A percentile compares a stretch with the other conserved stretches of the same genome.
These are phyloP conservation scores for Neurospora discreta DNA, from an alignment of 495 filamentous ascomycete genomes.

Conservation along the genomic window DNA sequence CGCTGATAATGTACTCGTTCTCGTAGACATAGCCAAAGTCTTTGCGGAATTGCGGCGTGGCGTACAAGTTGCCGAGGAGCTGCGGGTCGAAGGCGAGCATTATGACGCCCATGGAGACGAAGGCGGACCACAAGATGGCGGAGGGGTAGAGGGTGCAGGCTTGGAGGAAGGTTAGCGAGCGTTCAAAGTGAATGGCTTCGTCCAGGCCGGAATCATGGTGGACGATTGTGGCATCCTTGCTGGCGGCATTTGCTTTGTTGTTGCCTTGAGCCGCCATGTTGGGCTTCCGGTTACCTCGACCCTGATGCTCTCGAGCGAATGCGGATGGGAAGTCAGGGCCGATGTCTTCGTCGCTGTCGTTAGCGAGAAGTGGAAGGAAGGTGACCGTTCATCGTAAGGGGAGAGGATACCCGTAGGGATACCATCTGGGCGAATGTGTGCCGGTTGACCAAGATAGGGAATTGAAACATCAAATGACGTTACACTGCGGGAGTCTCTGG, in stretches of 20 bases:
- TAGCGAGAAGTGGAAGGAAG: not conserved
- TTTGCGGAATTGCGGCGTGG: conserved; percentile 32
- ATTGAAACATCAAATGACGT: not conserved
- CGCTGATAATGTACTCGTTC: conserved; percentile 21
- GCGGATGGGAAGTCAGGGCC: not conserved
- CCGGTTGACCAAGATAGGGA: not conserved
- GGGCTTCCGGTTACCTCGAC: not conserved
- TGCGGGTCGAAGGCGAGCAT: conserved; percentile 36
- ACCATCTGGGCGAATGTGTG: not conserved
- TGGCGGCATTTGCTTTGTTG: conserved; percentile 9
- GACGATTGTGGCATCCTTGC: not conserved
- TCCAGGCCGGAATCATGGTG: conserved; percentile 12
- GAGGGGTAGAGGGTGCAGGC: conserved; percentile 29
- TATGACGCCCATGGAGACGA: conserved; percentile 34
- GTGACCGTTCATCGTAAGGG: not conserved
- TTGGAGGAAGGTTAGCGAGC: conserved; percentile 22
- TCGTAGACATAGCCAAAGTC: conserved; percentile 31
- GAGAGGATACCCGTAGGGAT: not conserved
- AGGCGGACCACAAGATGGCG: conserved; percentile 30
- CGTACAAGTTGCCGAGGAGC: conserved; percentile 34
- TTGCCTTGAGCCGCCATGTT: conserved; percentile 4
- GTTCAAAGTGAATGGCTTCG: conserved; percentile 24
- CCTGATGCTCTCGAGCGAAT: not conserved
- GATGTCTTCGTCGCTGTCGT: not conserved
- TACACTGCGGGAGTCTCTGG: not conserved